Evolutionary conservation across 1,284 basidiomycete genomes (phyloP).

Genomic region (Volvariella volvacea): DNA sequence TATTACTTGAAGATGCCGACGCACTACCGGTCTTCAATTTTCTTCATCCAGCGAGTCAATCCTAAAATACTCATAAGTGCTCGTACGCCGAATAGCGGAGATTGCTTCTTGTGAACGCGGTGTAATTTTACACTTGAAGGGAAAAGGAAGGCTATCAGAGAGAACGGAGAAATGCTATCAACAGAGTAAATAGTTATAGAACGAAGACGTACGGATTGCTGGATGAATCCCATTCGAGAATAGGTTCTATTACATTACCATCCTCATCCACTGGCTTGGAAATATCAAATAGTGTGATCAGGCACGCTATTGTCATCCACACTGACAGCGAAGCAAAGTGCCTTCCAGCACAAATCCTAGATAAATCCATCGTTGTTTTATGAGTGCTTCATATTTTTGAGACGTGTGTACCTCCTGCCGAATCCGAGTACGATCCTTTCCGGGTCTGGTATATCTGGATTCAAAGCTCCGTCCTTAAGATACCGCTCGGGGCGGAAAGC

Average conservation of each 20-base stretch:
- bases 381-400: neutral
- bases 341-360: slow-evolving; percentile 32
- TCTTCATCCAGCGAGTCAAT: no score
- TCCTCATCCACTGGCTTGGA: slow-evolving; percentile 24
- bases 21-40: no score
- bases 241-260: slow-evolving; percentile 2
- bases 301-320: slow-evolving; percentile 31
- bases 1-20: no score
- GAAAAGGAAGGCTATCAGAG: no score
- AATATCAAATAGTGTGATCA: slow-evolving; percentile 31
- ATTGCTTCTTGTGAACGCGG: no score
- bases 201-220: slow-evolving; percentile 10
- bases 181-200: no score
- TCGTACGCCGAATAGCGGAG: no score
- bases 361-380: no score
- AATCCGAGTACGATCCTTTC: slow-evolving; percentile 24
- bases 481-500: slow-evolving; percentile 33
- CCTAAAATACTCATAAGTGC: no score
- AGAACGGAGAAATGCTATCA: no score
- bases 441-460: slow-evolving; percentile 18
- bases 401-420: slow-evolving; percentile 22
- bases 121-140: no score
- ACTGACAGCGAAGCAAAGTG: slow-evolving; percentile 28
- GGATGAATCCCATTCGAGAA: slow-evolving; percentile 6
- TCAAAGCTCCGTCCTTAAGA: slow-evolving; percentile 22